Evolutionary conservation across 495 filamentous ascomycete species (phyloP).

Genomic region (Pseudomonodictys pantanalensis): DNA sequence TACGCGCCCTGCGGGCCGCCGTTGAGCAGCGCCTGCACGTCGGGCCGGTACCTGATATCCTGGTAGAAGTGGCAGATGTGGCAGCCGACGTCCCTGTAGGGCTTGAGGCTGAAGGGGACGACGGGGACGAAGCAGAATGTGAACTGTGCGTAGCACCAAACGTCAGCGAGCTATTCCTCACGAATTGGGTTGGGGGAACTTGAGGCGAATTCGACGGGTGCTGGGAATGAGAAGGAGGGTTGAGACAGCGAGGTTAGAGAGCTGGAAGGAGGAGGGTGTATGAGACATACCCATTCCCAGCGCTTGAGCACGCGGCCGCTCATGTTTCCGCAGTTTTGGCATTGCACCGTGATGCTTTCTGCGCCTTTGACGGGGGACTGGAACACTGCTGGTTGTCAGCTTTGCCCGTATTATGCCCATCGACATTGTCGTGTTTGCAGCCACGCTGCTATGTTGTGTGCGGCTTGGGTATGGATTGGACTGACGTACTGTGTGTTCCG

Average conservation of each 20-base stretch:
- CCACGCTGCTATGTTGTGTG: neutral
- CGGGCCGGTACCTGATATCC: constrained; percentile 44
- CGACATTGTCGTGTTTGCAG: constrained; percentile 3
- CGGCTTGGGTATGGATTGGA: neutral
- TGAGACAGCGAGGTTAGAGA: neutral
- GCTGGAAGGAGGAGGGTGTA: neutral
- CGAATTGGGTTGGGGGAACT: no score
- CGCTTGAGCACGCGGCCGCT: constrained; percentile 37
- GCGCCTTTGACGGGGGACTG: constrained; percentile 37
- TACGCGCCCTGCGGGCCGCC: neutral
- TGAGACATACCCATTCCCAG: constrained; percentile 33
- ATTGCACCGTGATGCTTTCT: constrained; percentile 45
- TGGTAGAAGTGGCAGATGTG: constrained; percentile 46
- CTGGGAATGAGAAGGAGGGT: neutral
- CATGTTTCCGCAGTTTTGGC: constrained; percentile 47
- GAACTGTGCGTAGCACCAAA: no score
- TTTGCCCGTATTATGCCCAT: no score
- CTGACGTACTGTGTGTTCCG: constrained; percentile 42
- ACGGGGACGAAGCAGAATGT: constrained; percentile 47
- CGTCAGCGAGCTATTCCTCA: no score
- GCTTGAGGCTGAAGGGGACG: constrained; percentile 44
- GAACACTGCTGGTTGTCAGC: constrained; percentile 40
- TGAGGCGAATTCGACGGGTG: neutral
- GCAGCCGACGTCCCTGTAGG: constrained; percentile 42
- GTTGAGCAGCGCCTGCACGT: constrained; percentile 41